These are phyloP conservation scores for Schizosaccharomyces cryophilus DNA, from an alignment of 805 yeast genomes.

Conservation along the genomic window DNA sequence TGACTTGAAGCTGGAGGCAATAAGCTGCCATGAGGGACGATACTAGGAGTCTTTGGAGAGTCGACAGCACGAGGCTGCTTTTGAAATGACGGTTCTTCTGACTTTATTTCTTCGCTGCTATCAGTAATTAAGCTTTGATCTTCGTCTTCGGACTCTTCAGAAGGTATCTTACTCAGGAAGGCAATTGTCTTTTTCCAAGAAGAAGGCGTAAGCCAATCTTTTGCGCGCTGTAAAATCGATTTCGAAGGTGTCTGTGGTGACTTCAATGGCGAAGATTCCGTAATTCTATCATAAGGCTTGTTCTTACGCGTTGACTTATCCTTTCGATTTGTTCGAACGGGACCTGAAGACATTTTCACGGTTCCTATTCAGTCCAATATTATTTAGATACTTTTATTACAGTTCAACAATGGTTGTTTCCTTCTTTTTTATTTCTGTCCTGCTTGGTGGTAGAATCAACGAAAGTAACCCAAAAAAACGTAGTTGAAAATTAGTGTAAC, in stretches of 20 bases:
- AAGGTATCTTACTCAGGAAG: background rate
- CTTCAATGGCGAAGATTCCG: background rate
- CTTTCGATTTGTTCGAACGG: background rate
- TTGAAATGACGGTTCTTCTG: no score
- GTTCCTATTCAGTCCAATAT: background rate
- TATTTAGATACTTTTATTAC: no score
- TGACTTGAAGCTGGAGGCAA: background rate
- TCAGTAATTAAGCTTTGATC: background rate
- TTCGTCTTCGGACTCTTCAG: background rate
- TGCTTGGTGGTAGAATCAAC: no score
- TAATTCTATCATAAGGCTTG: background rate
- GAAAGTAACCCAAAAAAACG: no score
- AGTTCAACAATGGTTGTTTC: no score
- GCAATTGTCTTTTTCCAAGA: background rate
- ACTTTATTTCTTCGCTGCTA: no score
- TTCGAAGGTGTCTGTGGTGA: background rate
- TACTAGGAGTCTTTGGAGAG: background rate
- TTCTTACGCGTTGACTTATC: background rate
- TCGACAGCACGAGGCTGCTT: background rate
- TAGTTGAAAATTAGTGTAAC: no score
- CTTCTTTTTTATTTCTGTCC: no score
- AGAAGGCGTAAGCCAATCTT: background rate
- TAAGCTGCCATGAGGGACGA: background rate
- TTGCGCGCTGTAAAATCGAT: slow-evolving; percentile 1
- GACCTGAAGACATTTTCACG: background rate